A percentile compares a stretch with the other conserved stretches of the same genome.
Evolutionary conservation across 768 basidiomycete species (phyloP).

Genomic region (Hypholoma sublateritium): DNA sequence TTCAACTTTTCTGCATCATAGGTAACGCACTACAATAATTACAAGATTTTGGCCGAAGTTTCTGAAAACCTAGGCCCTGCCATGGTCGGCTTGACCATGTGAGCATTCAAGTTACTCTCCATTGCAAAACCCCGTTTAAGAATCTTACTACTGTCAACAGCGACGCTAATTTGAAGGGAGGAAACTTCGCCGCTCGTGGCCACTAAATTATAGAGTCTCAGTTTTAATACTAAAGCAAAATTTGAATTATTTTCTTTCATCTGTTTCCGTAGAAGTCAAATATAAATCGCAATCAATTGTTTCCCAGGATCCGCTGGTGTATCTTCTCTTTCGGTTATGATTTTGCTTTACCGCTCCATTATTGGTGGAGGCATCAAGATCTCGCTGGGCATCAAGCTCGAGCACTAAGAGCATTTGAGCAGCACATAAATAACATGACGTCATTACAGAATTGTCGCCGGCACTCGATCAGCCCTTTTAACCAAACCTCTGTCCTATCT

Average conservation of each 20-base stretch:
- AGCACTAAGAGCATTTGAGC: no score
- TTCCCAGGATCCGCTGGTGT: no score
- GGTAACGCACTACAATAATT: conserved; percentile 95
- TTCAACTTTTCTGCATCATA: conserved; percentile 23
- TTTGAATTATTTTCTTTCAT: background rate
- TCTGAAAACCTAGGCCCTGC: conserved; percentile 84
- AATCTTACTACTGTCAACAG: conserved; percentile 32
- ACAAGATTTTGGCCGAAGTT: conserved; percentile 86
- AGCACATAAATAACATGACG: no score
- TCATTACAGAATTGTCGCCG: no score
- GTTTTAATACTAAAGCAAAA: background rate
- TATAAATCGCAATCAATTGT: no score
- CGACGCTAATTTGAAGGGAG: conserved; percentile 67
- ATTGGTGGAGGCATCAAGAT: no score
- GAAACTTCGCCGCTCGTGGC: conserved; percentile 66
- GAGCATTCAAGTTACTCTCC: conserved; percentile 26
- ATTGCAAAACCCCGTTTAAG: background rate
- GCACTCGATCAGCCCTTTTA: no score
- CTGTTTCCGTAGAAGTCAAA: background rate
- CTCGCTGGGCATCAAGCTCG: no score
- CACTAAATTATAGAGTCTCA: conserved; percentile 4
- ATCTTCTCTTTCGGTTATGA: no score
- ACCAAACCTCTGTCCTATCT: no score
- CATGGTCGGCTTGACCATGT: conserved; percentile 96
- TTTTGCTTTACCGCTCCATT: no score